A percentile compares a stretch with the other conserved stretches of the same genome.
Conservation (phyloP, 805 yeast species). For the Pichia nanzhaoensis region DNA sequence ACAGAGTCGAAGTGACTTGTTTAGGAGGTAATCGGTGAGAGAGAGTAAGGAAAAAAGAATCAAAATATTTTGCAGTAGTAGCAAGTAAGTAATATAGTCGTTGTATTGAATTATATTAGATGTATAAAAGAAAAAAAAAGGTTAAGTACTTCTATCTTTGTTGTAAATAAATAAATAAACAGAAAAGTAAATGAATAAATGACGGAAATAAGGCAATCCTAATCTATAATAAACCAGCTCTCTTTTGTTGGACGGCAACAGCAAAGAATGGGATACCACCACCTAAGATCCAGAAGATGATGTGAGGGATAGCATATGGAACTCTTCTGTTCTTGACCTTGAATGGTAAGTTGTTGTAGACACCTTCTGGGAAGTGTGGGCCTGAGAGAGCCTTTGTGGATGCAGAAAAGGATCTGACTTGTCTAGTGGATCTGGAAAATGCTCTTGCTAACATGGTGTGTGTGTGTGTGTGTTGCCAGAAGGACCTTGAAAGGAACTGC, state of each 20-base stretch:
- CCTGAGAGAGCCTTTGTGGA: slow-evolving; percentile 33
- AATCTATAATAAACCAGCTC: slow-evolving; percentile 50
- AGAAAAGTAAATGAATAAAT: neutral
- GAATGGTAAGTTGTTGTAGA: slow-evolving; percentile 90
- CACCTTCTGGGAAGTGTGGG: slow-evolving; percentile 62
- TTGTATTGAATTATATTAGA: too few relatives aligned
- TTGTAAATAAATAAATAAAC: neutral
- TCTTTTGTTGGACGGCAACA: slow-evolving; percentile 75
- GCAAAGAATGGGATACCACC: slow-evolving; percentile 74
- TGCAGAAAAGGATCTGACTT: slow-evolving; percentile 47
- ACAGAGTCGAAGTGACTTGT: too few relatives aligned
- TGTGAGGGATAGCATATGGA: slow-evolving; percentile 79
- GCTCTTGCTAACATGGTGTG: slow-evolving; percentile 27
- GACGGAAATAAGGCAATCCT: neutral
- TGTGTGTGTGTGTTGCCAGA: slow-evolving; percentile 1
- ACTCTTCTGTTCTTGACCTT: slow-evolving; percentile 88
- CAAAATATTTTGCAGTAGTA: too few relatives aligned
- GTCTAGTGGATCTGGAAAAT: slow-evolving; percentile 20
- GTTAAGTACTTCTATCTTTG: too few relatives aligned
- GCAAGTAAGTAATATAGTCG: too few relatives aligned
- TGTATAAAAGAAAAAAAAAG: too few relatives aligned
- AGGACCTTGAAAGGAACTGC: too few relatives aligned
- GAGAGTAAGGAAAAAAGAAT: too few relatives aligned
- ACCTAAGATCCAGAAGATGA: slow-evolving; percentile 68
- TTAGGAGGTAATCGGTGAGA: too few relatives aligned